A percentile compares a stretch with the other conserved stretches of the same genome.
These are phyloP conservation scores for Pezicula radicicola DNA, from an alignment of 2,329 filamentous ascomycete species.

Conservation along the genomic window DNA sequence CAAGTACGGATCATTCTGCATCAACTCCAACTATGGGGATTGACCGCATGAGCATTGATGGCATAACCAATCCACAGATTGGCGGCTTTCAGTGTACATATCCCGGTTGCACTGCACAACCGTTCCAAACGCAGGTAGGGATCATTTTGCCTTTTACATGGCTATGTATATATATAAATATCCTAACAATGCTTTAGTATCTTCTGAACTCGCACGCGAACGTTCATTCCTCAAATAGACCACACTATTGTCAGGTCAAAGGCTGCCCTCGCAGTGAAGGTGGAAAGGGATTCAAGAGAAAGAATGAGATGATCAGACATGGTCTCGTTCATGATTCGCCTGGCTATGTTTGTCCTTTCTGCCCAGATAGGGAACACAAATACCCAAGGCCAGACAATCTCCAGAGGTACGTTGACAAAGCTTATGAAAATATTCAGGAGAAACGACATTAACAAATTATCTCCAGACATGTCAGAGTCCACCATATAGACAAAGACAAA, in stretches of 20 bases:
- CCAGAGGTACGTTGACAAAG: conserved; percentile 65
- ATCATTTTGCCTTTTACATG: background rate
- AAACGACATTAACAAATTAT: conserved; percentile 3
- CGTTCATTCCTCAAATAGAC: conserved; percentile 62
- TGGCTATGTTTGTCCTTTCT: conserved; percentile 95
- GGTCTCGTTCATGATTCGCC: conserved; percentile 92
- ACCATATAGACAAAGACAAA: conserved; percentile 86
- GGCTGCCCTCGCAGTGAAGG: conserved; percentile 61
- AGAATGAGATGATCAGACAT: conserved; percentile 71
- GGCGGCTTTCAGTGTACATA: conserved; percentile 57
- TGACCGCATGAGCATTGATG: conserved; percentile 58
- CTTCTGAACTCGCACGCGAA: conserved; percentile 78
- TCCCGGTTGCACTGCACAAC: conserved; percentile 64
- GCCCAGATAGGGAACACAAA: conserved; percentile 87
- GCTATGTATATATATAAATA: background rate
- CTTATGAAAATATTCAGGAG: background rate
- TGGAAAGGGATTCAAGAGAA: conserved; percentile 68
- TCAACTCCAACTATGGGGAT: conserved; percentile 42
- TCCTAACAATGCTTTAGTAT: conserved; percentile 38
- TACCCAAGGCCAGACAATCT: conserved; percentile 95
- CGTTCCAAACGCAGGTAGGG: conserved; percentile 71
- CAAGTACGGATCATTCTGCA: conserved; percentile 41
- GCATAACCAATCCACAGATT: conserved; percentile 49
- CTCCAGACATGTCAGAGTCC: conserved; percentile 81
- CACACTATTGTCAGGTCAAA: conserved; percentile 62